Percentiles rank a stretch among this genome's conserved stretches.
phyloP scores from a whole-genome alignment of 2,329 filamentous ascomycete genomes.

The Diaporthe sp. region DNA sequence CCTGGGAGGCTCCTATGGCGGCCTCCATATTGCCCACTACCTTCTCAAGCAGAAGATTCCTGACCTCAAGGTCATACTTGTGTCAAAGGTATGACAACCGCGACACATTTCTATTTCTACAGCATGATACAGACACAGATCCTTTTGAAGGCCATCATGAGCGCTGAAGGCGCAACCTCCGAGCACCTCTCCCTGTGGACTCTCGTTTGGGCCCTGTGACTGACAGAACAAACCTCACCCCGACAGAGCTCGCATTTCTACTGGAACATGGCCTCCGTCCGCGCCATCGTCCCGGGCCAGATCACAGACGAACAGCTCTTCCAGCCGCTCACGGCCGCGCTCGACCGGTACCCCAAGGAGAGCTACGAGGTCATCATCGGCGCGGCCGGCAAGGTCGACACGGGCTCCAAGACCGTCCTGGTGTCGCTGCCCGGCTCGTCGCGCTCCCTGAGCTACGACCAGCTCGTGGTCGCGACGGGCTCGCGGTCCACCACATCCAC shows the following conservation, averaged over 20 bases:
- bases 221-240: background rate
- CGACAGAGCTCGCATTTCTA: slow-evolving; percentile 66
- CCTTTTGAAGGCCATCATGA: background rate
- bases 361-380: slow-evolving; percentile 65
- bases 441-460: slow-evolving; percentile 58
- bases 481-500: slow-evolving; percentile 52
- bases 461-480: slow-evolving; percentile 68
- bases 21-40: slow-evolving; percentile 63
- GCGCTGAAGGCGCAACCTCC: background rate
- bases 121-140: background rate
- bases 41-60: slow-evolving; percentile 63
- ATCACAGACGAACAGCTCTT: slow-evolving; percentile 62
- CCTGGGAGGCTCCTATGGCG: slow-evolving; percentile 64
- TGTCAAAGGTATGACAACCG: slow-evolving; percentile 59
- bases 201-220: too few species aligned
- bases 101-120: background rate
- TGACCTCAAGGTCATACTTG: slow-evolving; percentile 64
- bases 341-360: slow-evolving; percentile 60
- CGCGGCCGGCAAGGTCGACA: slow-evolving; percentile 52
- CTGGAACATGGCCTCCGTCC: slow-evolving; percentile 68
- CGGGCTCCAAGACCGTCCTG: slow-evolving; percentile 55
- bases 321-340: slow-evolving; percentile 59
- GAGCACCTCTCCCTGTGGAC: background rate
- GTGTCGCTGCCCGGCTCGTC: slow-evolving; percentile 46
- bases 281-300: slow-evolving; percentile 62